Evolutionary conservation across 176 grass and related monocot genomes (phyloP).

Genomic region (Carex parvula): DNA sequence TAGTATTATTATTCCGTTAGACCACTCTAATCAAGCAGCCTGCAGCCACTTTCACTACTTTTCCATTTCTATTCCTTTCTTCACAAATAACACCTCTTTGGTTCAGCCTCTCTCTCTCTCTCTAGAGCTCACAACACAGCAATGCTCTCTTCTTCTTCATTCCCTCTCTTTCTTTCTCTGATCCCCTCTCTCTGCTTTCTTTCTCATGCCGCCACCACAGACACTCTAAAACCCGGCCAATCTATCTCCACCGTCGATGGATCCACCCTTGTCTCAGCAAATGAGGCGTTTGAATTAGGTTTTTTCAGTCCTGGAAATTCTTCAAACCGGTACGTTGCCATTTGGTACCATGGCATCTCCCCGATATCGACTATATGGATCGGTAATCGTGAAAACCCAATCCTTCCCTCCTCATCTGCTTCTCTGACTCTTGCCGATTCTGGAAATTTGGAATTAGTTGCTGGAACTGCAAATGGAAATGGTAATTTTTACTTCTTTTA

Average conservation of each 20-base stretch:
- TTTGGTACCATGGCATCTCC: slow-evolving; percentile 50
- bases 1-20: neutral
- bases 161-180: slow-evolving; percentile 3
- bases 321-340: slow-evolving; percentile 32
- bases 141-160: slow-evolving; percentile 18
- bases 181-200: neutral
- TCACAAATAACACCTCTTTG: neutral
- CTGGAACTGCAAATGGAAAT: slow-evolving; percentile 23
- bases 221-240: slow-evolving; percentile 6
- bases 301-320: slow-evolving; percentile 47
- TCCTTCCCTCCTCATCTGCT: neutral
- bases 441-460: slow-evolving; percentile 33
- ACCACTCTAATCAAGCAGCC: neutral
- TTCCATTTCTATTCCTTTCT: neutral
- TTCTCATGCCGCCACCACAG: neutral
- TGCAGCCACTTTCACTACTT: neutral
- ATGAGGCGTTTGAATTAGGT: slow-evolving; percentile 37
- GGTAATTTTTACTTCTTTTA: neutral
- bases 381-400: slow-evolving; percentile 43
- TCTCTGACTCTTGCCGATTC: slow-evolving; percentile 18
- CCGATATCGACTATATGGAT: slow-evolving; percentile 42
- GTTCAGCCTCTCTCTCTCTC: neutral
- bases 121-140: neutral
- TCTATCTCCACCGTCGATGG: slow-evolving; percentile 8
- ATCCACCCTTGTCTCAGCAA: slow-evolving; percentile 39